Percentiles rank a stretch among this genome's conserved stretches.
Evolutionary conservation across 2,329 filamentous ascomycete genomes (phyloP).

Genomic region (Didymella segeticola): DNA sequence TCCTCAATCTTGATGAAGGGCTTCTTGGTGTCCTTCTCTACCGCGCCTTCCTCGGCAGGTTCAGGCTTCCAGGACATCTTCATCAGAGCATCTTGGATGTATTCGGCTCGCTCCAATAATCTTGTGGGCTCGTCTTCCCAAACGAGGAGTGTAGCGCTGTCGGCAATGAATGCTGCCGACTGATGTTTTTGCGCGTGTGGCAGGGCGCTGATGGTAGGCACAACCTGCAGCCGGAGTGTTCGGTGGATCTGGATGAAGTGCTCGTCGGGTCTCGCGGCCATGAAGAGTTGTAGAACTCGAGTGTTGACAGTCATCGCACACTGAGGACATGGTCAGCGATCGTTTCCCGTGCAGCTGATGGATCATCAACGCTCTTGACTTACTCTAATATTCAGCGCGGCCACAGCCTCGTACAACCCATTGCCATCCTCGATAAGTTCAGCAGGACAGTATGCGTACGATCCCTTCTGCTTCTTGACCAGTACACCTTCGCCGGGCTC

Average conservation of each 20-base stretch:
- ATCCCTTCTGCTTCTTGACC: conserved; percentile 59
- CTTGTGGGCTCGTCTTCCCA: conserved; percentile 84
- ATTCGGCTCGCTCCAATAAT: conserved; percentile 71
- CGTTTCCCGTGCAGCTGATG: not conserved
- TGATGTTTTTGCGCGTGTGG: conserved; percentile 74
- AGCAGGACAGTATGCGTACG: conserved; percentile 60
- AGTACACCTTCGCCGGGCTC: conserved; percentile 61
- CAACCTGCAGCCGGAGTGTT: conserved; percentile 67
- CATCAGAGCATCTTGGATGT: conserved; percentile 79
- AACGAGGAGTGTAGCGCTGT: conserved; percentile 73
- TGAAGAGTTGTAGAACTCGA: conserved; percentile 64
- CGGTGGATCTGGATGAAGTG: conserved; percentile 65
- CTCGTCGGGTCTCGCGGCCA: conserved; percentile 59
- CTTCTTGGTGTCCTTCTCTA: conserved; percentile 39
- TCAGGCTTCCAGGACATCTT: conserved; percentile 67
- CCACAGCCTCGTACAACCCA: conserved; percentile 59
- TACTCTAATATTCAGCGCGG: conserved; percentile 62
- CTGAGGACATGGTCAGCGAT: conserved; percentile 43
- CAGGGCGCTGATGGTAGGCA: conserved; percentile 64
- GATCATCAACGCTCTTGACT: conserved; percentile 16
- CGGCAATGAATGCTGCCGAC: conserved; percentile 79
- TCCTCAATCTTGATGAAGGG: conserved; percentile 22
- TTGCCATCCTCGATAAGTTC: conserved; percentile 54
- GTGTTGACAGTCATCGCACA: conserved; percentile 73
- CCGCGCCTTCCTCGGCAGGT: conserved; percentile 51